Evolutionary conservation across 2,329 filamentous ascomycete species (phyloP).

Genomic region (Plenodomus lindquistii): DNA sequence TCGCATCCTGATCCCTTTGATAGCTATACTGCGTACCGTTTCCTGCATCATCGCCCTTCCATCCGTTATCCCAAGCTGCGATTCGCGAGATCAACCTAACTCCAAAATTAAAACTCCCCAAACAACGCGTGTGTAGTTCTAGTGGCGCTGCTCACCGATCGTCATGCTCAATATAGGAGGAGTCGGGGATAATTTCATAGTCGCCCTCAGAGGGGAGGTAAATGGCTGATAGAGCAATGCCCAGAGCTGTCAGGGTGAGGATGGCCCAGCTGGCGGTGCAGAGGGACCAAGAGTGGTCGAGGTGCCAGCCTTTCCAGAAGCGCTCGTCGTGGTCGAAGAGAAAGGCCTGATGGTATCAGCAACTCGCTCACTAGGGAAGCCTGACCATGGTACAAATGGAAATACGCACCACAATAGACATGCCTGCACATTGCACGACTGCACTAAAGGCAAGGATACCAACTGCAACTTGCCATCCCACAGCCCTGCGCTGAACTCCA

Average conservation of each 20-base stretch:
- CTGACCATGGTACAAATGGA: neutral
- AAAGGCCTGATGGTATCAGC: slow-evolving; percentile 64
- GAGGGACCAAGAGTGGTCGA: slow-evolving; percentile 79
- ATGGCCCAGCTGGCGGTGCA: slow-evolving; percentile 63
- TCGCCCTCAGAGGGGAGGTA: slow-evolving; percentile 79
- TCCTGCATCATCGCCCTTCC: slow-evolving; percentile 20
- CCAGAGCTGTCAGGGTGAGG: slow-evolving; percentile 57
- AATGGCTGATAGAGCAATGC: slow-evolving; percentile 68
- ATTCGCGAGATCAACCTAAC: slow-evolving; percentile 40
- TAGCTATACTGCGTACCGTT: slow-evolving; percentile 23
- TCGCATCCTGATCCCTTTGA: slow-evolving; percentile 23
- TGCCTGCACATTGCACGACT: slow-evolving; percentile 72
- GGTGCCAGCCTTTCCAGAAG: slow-evolving; percentile 80
- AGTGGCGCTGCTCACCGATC: slow-evolving; percentile 34
- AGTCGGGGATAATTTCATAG: slow-evolving; percentile 72
- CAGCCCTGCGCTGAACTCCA: slow-evolving; percentile 77
- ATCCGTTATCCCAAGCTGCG: slow-evolving; percentile 41
- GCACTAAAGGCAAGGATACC: slow-evolving; percentile 68
- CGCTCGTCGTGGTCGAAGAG: slow-evolving; percentile 81
- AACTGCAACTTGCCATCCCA: slow-evolving; percentile 78
- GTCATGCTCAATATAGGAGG: slow-evolving; percentile 32
- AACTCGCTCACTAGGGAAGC: neutral
- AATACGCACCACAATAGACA: slow-evolving; percentile 76
- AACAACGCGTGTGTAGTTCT: slow-evolving; percentile 1
- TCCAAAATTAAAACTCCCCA: slow-evolving; percentile 22